Evolutionary conservation across 192 early-diverging fungal species (phyloP).

Genomic region (Funneliformis mosseae): DNA sequence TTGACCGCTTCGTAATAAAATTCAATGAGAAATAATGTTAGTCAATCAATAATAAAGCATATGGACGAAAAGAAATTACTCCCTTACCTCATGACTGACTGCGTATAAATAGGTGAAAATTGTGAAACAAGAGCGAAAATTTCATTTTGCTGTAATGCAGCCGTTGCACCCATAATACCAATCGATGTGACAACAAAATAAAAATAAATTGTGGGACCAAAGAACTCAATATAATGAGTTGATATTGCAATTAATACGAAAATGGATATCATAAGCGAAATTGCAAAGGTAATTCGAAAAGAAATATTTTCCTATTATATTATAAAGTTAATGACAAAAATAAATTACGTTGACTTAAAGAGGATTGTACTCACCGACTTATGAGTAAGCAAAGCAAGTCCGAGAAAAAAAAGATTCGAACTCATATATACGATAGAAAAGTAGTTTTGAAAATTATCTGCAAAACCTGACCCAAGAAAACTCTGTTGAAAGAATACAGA

Average conservation of each 20-base stretch:
- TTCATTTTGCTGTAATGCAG: slow-evolving; percentile 65
- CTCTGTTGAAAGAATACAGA: slow-evolving; percentile 69
- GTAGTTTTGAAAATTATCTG: slow-evolving; percentile 75
- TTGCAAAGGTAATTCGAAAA: slow-evolving; percentile 45
- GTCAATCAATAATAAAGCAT: neutral
- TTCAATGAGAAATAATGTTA: neutral
- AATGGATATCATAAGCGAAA: slow-evolving; percentile 57
- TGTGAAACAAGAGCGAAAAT: slow-evolving; percentile 72
- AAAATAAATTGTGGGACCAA: slow-evolving; percentile 62
- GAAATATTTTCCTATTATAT: slow-evolving; percentile 37
- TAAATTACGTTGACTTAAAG: neutral
- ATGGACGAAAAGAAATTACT: neutral
- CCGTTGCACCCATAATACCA: slow-evolving; percentile 56
- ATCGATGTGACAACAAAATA: slow-evolving; percentile 63
- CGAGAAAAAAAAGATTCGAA: slow-evolving; percentile 58
- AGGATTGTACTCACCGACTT: slow-evolving; percentile 43
- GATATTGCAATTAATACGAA: slow-evolving; percentile 57
- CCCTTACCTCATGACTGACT: slow-evolving; percentile 72
- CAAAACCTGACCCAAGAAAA: slow-evolving; percentile 62
- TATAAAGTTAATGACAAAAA: neutral
- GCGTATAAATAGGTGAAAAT: slow-evolving; percentile 67
- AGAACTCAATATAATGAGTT: slow-evolving; percentile 41
- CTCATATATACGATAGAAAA: slow-evolving; percentile 69
- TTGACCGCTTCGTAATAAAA: slow-evolving; percentile 47
- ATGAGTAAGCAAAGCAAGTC: slow-evolving; percentile 54